phyloP scores from a whole-genome alignment of 768 basidiomycete species.

The Suillus plorans region DNA sequence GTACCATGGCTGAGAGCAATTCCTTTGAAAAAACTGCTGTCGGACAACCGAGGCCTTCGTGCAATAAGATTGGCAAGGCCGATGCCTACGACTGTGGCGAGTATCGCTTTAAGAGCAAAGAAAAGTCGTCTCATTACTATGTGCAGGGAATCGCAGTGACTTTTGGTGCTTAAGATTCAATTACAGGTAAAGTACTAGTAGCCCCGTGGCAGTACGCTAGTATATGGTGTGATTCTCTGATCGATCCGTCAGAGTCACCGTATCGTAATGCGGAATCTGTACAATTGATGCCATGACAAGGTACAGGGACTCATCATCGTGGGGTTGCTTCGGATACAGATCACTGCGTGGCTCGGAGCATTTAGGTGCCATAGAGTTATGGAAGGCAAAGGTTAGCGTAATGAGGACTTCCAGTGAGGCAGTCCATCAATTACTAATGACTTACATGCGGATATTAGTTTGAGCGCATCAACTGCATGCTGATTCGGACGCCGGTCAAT shows the following conservation, averaged over 20 bases:
- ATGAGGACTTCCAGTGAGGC: too few relatives aligned
- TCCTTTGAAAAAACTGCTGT: not conserved
- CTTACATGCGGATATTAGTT: not conserved
- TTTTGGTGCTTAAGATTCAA: not conserved
- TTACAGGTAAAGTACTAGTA: not conserved
- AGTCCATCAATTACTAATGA: not conserved
- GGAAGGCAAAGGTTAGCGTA: too few relatives aligned
- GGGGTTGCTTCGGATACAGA: too few relatives aligned
- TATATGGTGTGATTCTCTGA: not conserved
- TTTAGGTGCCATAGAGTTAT: too few relatives aligned
- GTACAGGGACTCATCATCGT: too few relatives aligned
- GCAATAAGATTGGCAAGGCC: not conserved
- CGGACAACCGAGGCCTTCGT: not conserved
- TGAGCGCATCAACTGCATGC: not conserved
- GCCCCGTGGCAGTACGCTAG: not conserved
- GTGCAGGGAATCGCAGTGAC: not conserved
- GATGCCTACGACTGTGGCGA: not conserved
- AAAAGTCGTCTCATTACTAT: not conserved
- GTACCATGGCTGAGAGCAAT: not conserved
- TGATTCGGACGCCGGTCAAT: not conserved
- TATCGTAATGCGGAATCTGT: too few relatives aligned
- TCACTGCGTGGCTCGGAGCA: too few relatives aligned
- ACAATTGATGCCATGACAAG: too few relatives aligned
- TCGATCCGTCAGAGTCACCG: not conserved
- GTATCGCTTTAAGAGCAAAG: not conserved